Evolutionary conservation across 2,329 filamentous ascomycete genomes (phyloP).

Genomic region (Septoria linicola): DNA sequence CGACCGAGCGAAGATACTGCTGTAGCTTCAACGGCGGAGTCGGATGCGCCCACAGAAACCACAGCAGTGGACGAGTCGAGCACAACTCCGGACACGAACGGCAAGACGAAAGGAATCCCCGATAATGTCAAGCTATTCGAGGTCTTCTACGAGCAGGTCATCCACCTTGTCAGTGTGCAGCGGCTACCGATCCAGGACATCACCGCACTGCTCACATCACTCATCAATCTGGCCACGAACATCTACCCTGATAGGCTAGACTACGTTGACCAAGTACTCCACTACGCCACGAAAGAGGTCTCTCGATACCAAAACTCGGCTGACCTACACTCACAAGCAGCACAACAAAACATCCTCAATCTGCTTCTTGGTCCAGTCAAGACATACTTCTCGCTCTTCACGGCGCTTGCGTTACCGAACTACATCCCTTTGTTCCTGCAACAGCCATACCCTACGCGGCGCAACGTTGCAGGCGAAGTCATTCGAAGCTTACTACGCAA

Average conservation of each 20-base stretch:
- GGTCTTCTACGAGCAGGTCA: slow-evolving; percentile 94
- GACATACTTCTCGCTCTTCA: slow-evolving; percentile 90
- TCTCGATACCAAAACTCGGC: slow-evolving; percentile 87
- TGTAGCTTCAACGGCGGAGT: slow-evolving; percentile 33
- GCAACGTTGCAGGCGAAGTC: slow-evolving; percentile 87
- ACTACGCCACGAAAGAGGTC: slow-evolving; percentile 84
- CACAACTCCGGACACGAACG: slow-evolving; percentile 39
- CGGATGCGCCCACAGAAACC: slow-evolving; percentile 21
- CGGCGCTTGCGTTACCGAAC: slow-evolving; percentile 86
- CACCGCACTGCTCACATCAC: slow-evolving; percentile 87
- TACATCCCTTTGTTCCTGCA: slow-evolving; percentile 87
- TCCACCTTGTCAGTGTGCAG: slow-evolving; percentile 87
- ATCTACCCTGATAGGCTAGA: slow-evolving; percentile 91
- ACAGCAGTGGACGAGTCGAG: slow-evolving; percentile 30
- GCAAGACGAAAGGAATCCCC: slow-evolving; percentile 60
- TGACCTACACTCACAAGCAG: slow-evolving; percentile 84
- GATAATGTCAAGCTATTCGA: slow-evolving; percentile 88
- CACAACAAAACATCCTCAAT: slow-evolving; percentile 84
- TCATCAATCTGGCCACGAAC: slow-evolving; percentile 89
- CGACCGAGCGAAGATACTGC: slow-evolving; percentile 25
- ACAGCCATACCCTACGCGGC: slow-evolving; percentile 87
- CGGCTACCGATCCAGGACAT: slow-evolving; percentile 91
- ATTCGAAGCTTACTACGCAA: slow-evolving; percentile 79
- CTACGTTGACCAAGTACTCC: slow-evolving; percentile 91
- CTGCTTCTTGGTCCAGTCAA: slow-evolving; percentile 88